Conservation (phyloP, 345 rosid species). For the Isatis tinctoria region DNA sequence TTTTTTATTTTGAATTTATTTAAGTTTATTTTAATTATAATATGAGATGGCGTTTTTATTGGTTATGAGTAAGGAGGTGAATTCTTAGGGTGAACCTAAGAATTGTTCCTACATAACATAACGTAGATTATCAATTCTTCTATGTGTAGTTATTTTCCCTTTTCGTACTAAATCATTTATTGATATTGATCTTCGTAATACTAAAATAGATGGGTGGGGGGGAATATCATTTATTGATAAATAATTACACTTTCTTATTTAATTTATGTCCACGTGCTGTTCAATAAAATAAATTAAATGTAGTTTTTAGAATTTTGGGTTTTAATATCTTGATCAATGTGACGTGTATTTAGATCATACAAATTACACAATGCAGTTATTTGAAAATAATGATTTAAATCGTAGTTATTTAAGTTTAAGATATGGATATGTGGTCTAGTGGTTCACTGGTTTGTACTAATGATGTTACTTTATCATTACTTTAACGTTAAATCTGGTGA, state of each 20-base stretch:
- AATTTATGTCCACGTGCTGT: too few species aligned
- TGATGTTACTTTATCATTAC: neutral
- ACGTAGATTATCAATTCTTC: neutral
- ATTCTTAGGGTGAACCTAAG: too few species aligned
- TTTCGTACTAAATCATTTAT: neutral
- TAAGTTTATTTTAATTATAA: too few species aligned
- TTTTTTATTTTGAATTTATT: too few species aligned
- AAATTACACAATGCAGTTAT: neutral
- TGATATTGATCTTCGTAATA: neutral
- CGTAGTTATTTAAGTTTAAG: neutral
- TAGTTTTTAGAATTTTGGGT: neutral
- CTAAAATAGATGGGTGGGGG: too few species aligned
- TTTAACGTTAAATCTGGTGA: neutral
- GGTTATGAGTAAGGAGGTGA: too few species aligned
- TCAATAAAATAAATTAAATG: too few species aligned
- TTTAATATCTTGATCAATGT: neutral
- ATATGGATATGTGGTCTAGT: neutral
- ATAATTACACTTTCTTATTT: neutral
- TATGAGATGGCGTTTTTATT: too few species aligned
- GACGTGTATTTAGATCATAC: neutral
- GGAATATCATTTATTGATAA: neutral
- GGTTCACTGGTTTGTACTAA: neutral
- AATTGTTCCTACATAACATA: neutral
- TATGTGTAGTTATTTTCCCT: neutral
- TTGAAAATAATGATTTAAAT: neutral